Percentiles rank a stretch among this genome's conserved stretches.
Evolutionary conservation across 257 asterid species (phyloP).

Genomic region (Plantago elongata): DNA sequence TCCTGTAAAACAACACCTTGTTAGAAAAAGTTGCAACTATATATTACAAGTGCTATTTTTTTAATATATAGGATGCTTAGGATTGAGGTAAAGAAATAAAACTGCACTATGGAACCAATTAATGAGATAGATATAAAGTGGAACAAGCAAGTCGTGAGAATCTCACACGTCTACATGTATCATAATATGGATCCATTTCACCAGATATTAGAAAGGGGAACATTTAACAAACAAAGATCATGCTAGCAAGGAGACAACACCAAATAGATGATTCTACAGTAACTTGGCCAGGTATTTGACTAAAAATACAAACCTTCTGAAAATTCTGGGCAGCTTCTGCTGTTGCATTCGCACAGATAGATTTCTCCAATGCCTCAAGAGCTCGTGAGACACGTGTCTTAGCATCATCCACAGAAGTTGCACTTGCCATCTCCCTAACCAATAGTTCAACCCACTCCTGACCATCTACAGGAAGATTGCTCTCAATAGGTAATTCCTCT

Average conservation of each 20-base stretch:
- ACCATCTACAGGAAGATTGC: slow-evolving; percentile 42
- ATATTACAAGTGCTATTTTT: too few relatives aligned
- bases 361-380: slow-evolving; percentile 55
- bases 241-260: background rate
- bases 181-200: background rate
- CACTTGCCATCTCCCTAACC: slow-evolving; percentile 48
- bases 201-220: too few relatives aligned
- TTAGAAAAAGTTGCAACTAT: background rate
- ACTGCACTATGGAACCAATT: too few relatives aligned
- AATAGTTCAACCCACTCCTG: slow-evolving; percentile 62
- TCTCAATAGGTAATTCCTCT: slow-evolving; percentile 32
- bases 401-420: slow-evolving; percentile 48
- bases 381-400: slow-evolving; percentile 48
- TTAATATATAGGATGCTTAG: too few relatives aligned
- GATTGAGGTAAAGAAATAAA: too few relatives aligned
- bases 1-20: slow-evolving; percentile 40
- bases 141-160: too few relatives aligned
- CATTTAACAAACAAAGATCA: background rate
- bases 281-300: slow-evolving; percentile 4
- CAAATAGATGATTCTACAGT: background rate
- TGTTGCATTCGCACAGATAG: slow-evolving; percentile 46
- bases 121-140: too few relatives aligned
- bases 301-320: slow-evolving; percentile 50
- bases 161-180: too few relatives aligned
- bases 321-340: slow-evolving; percentile 57